These are phyloP conservation scores for Globisporangium rhizosaccharum DNA, from an alignment of 352 stramenopile genomes.

Conservation along the genomic window DNA sequence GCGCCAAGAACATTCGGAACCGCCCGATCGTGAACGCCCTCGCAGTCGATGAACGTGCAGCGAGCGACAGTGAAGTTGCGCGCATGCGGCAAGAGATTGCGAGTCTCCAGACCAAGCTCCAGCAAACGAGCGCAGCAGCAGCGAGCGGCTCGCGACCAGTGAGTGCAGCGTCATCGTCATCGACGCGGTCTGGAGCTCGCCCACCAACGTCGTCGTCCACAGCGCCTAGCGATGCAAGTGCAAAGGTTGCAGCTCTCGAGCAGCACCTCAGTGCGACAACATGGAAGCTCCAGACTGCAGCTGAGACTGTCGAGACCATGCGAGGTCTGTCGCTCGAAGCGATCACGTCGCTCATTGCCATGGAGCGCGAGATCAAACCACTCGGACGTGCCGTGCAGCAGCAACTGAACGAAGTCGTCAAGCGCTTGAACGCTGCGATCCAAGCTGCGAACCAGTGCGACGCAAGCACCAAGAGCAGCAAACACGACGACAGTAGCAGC, in stretches of 20 bases:
- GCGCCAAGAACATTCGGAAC: slow-evolving; percentile 99
- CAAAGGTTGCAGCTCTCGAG: neutral
- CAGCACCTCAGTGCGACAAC: slow-evolving; percentile 31
- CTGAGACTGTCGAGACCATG: slow-evolving; percentile 54
- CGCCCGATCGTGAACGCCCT: slow-evolving; percentile 95
- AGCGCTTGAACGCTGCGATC: slow-evolving; percentile 62
- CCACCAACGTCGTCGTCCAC: neutral
- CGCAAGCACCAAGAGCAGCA: slow-evolving; percentile 6
- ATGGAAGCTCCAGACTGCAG: slow-evolving; percentile 32
- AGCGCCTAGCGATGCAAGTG: neutral
- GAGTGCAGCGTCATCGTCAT: neutral
- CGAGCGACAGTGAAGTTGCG: slow-evolving; percentile 48
- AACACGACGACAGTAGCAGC: slow-evolving; percentile 6
- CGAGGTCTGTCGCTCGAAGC: slow-evolving; percentile 55
- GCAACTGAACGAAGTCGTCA: slow-evolving; percentile 78
- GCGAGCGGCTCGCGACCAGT: slow-evolving; percentile 1
- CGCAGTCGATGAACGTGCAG: slow-evolving; percentile 45
- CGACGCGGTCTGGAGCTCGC: neutral
- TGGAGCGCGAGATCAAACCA: slow-evolving; percentile 74
- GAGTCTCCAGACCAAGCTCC: slow-evolving; percentile 59
- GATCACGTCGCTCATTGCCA: slow-evolving; percentile 60
- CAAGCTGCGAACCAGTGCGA: slow-evolving; percentile 52
- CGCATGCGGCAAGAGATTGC: slow-evolving; percentile 80
- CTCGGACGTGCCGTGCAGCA: slow-evolving; percentile 68
- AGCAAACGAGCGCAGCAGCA: slow-evolving; percentile 19